Base-by-base conservation (phyloP, 192 early-diverging fungal genomes). In the Coemansia furcata region DNA sequence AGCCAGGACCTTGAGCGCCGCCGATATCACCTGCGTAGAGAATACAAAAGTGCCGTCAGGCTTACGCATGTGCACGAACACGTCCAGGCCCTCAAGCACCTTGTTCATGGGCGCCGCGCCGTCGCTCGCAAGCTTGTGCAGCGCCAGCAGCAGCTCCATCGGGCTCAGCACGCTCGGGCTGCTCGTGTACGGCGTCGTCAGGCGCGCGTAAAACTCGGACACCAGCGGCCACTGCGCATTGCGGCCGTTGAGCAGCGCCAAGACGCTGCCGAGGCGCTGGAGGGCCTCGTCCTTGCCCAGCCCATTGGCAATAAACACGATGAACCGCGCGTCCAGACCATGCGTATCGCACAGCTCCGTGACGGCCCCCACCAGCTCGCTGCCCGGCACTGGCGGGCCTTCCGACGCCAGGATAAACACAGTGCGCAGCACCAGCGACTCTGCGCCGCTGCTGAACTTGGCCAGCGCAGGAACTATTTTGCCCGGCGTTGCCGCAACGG, bases 151-250 rank as follows among this genome's bases (percentile, higher is more conserved):
- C 43, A 82, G 63, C 54, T 82, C 71, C 15, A 72, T 77, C n/a
- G 80, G 80, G 32, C 80, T 82, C 52, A 82, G 52, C 47, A 73
- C 44, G 62, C 80, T 77, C 21, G 80, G 71, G 1, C 68, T 71
- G 6, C 71, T 67, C 5, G 58, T 36, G 26, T 57, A 70, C 40
- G 80, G 68, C 17, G 65, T 73, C 5, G 72, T 82, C 65, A 77
- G 44, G 4, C 75, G 74, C 1, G 44, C 29, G 35, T 77, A 82
- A 39, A 66, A 62, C 35, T 74, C 72, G 1, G 63, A 46, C 40
- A 82, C 52, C 32, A 77, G 47, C 23, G 33, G 29, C 30, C 61
- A 52, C 21, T 40, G 60, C 9, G 46, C 44, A 19, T 66, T 63
- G 10, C 62, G 30, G 49, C 66, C 69, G 21, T 73, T 61, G 26